phyloP scores from a whole-genome alignment of 75 land plant genomes.

The Azolla pinnata region DNA sequence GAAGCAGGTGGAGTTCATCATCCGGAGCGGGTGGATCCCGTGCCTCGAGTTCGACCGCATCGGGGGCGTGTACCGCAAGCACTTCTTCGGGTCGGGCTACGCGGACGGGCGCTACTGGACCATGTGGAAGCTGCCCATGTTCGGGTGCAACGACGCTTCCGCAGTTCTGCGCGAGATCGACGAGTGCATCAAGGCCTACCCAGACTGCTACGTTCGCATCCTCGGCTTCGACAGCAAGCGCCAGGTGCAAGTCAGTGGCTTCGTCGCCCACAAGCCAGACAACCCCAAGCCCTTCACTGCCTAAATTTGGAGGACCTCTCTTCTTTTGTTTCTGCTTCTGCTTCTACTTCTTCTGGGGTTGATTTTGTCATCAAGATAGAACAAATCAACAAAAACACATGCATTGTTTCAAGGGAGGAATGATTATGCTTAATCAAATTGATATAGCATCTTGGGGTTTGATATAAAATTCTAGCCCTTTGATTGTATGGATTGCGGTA shows the following conservation, averaged over 20 bases:
- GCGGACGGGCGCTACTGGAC: constrained; percentile 82
- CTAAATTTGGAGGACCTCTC: no score
- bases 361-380: no score
- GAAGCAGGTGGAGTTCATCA: constrained; percentile 47
- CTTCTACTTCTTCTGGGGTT: no score
- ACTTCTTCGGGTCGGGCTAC: constrained; percentile 43
- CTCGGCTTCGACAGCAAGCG: constrained; percentile 68
- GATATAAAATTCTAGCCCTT: no score
- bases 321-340: no score
- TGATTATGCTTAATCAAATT: no score
- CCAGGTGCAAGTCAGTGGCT: constrained; percentile 67
- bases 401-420: no score
- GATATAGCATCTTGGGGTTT: no score
- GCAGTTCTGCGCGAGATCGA: constrained; percentile 45
- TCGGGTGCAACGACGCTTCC: constrained; percentile 59
- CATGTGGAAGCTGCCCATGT: constrained; percentile 91
- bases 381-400: no score
- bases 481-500: no score
- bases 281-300: no score
- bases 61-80: constrained; percentile 28
- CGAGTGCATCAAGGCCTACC: constrained; percentile 50
- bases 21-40: constrained; percentile 27
- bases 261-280: constrained; percentile 46
- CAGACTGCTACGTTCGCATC: constrained; percentile 37
- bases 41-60: constrained; percentile 43